Evolutionary conservation across 495 filamentous ascomycete genomes (phyloP).

Genomic region (Talaromyces proteolyticus): DNA sequence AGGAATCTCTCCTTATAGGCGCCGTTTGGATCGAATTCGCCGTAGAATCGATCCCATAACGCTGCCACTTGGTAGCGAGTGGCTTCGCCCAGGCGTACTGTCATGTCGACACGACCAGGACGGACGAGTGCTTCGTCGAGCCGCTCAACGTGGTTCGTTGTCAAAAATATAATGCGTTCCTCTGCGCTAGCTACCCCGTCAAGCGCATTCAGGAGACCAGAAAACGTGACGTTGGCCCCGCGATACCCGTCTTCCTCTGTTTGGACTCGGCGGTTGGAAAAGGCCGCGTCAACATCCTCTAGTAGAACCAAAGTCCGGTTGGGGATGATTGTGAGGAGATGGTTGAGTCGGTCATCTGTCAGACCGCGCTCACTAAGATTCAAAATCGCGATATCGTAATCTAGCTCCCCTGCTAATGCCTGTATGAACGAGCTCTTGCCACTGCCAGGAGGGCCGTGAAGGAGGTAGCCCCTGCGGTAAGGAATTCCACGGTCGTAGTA

Average conservation of each 20-base stretch:
- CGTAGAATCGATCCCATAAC: conserved; percentile 95
- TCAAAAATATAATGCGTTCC: conserved; percentile 88
- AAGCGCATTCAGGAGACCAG: conserved; percentile 85
- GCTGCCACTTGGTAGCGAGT: conserved; percentile 74
- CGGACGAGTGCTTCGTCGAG: conserved; percentile 86
- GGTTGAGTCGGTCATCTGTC: conserved; percentile 86
- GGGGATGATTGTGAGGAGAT: conserved; percentile 82
- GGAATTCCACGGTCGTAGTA: conserved; percentile 94
- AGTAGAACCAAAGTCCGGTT: conserved; percentile 79
- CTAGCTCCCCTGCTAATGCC: conserved; percentile 82
- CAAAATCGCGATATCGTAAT: conserved; percentile 91
- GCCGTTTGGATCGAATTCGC: conserved; percentile 64
- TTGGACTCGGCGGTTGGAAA: conserved; percentile 67
- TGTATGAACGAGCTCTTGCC: conserved; percentile 97
- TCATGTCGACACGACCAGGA: conserved; percentile 92
- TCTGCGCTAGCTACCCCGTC: conserved; percentile 95
- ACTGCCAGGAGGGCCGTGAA: conserved; percentile 90
- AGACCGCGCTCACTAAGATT: conserved; percentile 91
- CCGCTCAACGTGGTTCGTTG: conserved; percentile 88
- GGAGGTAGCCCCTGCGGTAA: conserved; percentile 86
- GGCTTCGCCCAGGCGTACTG: conserved; percentile 80
- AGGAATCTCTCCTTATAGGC: conserved; percentile 40
- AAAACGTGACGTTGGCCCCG: conserved; percentile 91
- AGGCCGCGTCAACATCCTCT: conserved; percentile 94
- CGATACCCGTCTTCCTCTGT: conserved; percentile 78